These are phyloP conservation scores for Hanseniaspora vineae DNA, from an alignment of 805 yeast genomes.

Conservation along the genomic window DNA sequence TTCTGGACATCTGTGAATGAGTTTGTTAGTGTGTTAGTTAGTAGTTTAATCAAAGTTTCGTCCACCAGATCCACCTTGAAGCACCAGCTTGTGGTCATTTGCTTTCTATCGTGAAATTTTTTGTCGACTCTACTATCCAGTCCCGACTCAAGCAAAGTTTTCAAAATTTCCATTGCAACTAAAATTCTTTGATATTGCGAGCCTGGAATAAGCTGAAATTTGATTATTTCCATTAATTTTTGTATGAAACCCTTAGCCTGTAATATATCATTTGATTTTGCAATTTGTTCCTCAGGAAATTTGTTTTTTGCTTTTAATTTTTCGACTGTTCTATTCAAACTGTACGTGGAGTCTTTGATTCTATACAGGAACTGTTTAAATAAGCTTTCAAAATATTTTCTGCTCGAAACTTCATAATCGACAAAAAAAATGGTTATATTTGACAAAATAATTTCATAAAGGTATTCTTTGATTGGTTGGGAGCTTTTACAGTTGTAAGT, in stretches of 20 bases:
- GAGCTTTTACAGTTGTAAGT: constrained; percentile 53
- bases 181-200: constrained; percentile 41
- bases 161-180: constrained; percentile 36
- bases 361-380: constrained; percentile 52
- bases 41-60: constrained; percentile 28
- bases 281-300: constrained; percentile 29
- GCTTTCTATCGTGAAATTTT: constrained; percentile 27
- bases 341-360: constrained; percentile 55
- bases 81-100: constrained; percentile 34
- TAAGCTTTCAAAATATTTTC: constrained; percentile 52
- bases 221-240: constrained; percentile 26
- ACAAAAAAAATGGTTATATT: constrained; percentile 39
- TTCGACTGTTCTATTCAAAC: constrained; percentile 37
- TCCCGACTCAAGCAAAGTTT: constrained; percentile 38
- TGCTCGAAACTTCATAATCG: constrained; percentile 54
- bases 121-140: constrained; percentile 34
- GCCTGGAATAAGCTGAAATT: constrained; percentile 37
- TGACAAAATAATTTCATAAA: constrained; percentile 31
- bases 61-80: constrained; percentile 33
- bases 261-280: constrained; percentile 19
- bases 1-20: constrained; percentile 70
- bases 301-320: constrained; percentile 26
- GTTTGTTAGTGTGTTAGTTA: constrained; percentile 52
- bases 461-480: constrained; percentile 33
- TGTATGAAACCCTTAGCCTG: constrained; percentile 28